These are phyloP conservation scores for Eucalyptus brandiana DNA, from an alignment of 345 rosid species.

Conservation along the genomic window DNA sequence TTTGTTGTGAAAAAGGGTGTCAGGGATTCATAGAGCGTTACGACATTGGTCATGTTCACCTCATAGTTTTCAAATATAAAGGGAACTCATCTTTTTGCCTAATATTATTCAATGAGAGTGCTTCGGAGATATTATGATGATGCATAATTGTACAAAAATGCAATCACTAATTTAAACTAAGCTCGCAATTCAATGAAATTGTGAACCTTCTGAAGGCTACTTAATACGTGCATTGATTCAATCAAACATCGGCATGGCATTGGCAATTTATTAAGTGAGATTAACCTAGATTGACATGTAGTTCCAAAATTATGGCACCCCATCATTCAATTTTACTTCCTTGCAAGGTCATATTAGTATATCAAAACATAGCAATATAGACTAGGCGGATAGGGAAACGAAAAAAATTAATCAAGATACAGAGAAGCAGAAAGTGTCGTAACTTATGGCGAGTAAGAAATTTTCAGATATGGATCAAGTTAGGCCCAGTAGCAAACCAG, in stretches of 20 bases:
- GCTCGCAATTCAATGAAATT: rapidly evolving
- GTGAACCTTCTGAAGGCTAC: background rate
- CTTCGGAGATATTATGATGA: no score
- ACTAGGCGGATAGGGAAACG: background rate
- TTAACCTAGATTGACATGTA: background rate
- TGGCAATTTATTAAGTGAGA: background rate
- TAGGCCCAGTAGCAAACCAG: background rate
- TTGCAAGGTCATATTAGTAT: background rate
- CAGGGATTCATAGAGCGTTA: rapidly evolving
- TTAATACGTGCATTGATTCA: background rate
- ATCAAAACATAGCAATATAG: background rate
- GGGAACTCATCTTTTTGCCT: background rate
- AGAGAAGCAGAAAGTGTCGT: background rate
- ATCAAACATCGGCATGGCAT: background rate
- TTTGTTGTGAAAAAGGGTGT: background rate
- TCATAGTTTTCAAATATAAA: background rate
- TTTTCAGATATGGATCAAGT: background rate
- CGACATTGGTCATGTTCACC: background rate
- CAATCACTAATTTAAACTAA: background rate
- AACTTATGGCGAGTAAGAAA: background rate
- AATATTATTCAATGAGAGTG: background rate
- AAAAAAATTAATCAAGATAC: background rate
- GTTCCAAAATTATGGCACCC: background rate
- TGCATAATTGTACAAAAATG: background rate
- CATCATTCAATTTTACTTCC: background rate